Percentiles rank a stretch among this genome's conserved stretches.
phyloP scores from a whole-genome alignment of 495 filamentous ascomycete species.

The Podospora bellae-mahoneyi region DNA sequence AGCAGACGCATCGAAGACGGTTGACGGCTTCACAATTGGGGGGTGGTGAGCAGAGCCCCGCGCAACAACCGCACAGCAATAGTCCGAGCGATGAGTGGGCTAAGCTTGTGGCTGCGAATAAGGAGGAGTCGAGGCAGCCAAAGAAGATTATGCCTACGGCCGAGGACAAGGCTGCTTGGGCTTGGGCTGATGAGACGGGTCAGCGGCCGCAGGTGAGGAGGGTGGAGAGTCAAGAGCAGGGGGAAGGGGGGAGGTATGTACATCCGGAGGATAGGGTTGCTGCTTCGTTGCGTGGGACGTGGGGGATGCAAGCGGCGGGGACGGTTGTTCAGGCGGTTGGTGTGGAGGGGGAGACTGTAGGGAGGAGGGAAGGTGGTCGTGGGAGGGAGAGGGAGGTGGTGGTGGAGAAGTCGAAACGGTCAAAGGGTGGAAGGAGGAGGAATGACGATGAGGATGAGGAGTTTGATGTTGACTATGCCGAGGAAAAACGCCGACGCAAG shows the following conservation, averaged over 20 bases:
- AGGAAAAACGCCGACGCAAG: conserved; percentile 38
- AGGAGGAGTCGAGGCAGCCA: neutral
- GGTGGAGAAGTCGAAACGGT: conserved; percentile 23
- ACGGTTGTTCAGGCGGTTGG: neutral
- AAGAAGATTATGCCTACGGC: neutral
- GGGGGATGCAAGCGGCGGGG: neutral
- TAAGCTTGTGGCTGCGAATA: neutral
- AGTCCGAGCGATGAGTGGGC: neutral
- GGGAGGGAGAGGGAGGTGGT: neutral
- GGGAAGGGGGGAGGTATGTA: neutral
- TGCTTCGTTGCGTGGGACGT: neutral
- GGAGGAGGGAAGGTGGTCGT: neutral
- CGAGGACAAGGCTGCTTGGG: neutral
- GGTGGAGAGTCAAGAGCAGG: neutral
- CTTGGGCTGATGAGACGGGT: neutral
- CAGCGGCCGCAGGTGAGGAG: neutral
- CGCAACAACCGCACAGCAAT: neutral
- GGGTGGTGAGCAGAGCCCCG: neutral
- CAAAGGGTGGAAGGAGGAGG: conserved; percentile 5
- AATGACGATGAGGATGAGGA: conserved; percentile 32
- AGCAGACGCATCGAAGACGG: neutral
- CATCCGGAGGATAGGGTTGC: neutral
- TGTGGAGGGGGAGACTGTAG: neutral
- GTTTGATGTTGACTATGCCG: conserved; percentile 32
- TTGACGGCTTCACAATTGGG: neutral